Base-by-base conservation (phyloP, 176 grass and related monocot species). In the Ensete glaucum region DNA sequence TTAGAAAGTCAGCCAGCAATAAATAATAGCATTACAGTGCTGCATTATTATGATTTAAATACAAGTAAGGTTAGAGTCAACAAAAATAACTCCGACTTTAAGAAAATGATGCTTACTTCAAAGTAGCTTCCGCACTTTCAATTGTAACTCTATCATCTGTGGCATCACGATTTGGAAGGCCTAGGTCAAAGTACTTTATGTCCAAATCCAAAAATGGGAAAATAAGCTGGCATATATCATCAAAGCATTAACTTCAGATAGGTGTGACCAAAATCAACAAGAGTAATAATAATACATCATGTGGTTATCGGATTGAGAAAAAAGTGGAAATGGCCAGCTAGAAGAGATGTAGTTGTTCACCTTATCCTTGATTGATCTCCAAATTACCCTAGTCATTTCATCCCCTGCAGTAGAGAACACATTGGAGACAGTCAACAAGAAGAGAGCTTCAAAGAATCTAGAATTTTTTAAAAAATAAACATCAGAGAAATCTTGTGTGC, bases 281-380 rank as follows among this genome's bases (percentile, higher is more conserved):
- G 77, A 4, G 48, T 60, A 53, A 24, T 54, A 23, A 52, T 59
- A 49, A 12, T 62, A 52, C 17, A 62, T 65, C 12, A 79, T 60
- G 27, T 52, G 53, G 10, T 13, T 22, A 64, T 8, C 9, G 76
- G 50, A 24, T 11, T 67, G 57, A 67, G 50, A 82, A 25, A 73
- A 9, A 77, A 20, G 5, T 20, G 13, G 51, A 77, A 56, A 59
- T 3, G 21, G 50, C 65, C 24, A 64, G 43, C 58, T 9, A 53
- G 2, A 63, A 51, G 29, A 51, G 51, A 9, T 17, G 27, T 2
- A 9, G 53, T 1, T 15, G 53, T 56, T 54, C 62, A 93, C 95
- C 88, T 98, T 98, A 71, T 98, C 95, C 78, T 98, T 98, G 69
- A 98, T 91, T 86, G 87, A 81, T 67, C 80, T 93, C 95, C 95